Percentiles rank a stretch among this genome's conserved stretches.
Evolutionary conservation across 2,329 filamentous ascomycete genomes (phyloP).

Genomic region (Penicillium nordicum): DNA sequence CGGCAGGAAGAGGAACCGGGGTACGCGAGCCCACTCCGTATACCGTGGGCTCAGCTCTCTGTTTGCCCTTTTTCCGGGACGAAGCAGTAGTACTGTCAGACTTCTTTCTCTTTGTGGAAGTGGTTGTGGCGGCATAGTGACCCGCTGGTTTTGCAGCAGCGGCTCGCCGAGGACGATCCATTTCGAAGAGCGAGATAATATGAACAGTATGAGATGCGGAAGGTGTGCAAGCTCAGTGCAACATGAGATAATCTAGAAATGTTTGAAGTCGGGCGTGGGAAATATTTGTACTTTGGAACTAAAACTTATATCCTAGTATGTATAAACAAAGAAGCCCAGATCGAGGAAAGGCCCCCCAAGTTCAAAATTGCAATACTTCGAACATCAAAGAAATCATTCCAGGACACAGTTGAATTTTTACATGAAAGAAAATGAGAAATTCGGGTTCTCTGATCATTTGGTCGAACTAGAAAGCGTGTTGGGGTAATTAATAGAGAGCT

Average conservation of each 20-base stretch:
- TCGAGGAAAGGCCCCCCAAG: background rate
- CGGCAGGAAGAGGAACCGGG: background rate
- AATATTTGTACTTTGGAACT: background rate
- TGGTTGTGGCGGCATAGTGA: background rate
- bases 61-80: background rate
- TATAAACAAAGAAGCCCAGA: background rate
- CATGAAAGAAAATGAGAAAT: background rate
- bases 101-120: background rate
- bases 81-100: accelerated
- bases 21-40: too few relatives aligned
- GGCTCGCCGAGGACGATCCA: background rate
- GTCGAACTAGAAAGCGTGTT: background rate
- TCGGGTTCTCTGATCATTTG: background rate
- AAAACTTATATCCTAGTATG: too few relatives aligned
- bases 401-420: background rate
- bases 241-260: background rate
- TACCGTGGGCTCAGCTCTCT: background rate
- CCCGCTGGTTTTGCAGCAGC: background rate
- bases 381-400: background rate
- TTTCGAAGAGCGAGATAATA: background rate
- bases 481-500: background rate
- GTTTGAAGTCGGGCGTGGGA: background rate
- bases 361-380: too few relatives aligned
- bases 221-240: background rate
- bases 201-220: background rate